These are phyloP conservation scores for Ustilago xerochloae DNA, from an alignment of 1,284 basidiomycete genomes.

Conservation along the genomic window DNA sequence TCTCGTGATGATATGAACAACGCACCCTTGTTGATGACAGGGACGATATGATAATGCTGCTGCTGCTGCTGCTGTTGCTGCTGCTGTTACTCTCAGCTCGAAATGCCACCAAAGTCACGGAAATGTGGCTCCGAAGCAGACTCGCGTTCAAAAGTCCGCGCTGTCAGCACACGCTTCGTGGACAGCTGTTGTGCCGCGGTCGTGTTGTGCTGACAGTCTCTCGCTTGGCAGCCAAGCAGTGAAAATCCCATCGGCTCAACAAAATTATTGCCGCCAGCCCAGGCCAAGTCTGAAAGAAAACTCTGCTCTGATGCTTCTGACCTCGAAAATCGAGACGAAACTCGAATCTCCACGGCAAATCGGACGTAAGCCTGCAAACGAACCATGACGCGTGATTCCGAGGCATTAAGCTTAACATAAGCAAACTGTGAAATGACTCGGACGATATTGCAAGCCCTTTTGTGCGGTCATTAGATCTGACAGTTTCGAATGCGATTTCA, in stretches of 20 bases:
- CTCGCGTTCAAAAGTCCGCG: constrained; percentile 3
- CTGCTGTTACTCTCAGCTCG: too few relatives aligned
- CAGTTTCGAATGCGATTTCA: too few relatives aligned
- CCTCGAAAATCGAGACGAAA: not conserved
- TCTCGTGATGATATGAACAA: too few relatives aligned
- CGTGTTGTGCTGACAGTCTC: not conserved
- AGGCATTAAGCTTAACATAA: not conserved
- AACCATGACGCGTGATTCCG: not conserved
- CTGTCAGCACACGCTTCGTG: constrained; percentile 1
- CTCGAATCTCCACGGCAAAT: constrained; percentile 16
- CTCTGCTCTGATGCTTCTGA: not conserved
- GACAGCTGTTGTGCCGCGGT: not conserved
- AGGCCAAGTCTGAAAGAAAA: too few relatives aligned
- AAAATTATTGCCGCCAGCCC: too few relatives aligned
- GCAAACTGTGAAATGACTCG: not conserved
- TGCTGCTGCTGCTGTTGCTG: too few relatives aligned
- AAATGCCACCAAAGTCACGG: not conserved
- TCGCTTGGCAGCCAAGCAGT: too few relatives aligned
- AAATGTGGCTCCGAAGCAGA: constrained; percentile 1
- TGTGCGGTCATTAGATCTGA: not conserved
- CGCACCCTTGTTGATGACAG: not conserved
- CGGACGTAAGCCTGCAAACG: constrained; percentile 16
- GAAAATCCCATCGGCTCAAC: too few relatives aligned
- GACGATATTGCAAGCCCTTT: not conserved
- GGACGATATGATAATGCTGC: too few relatives aligned